Evolutionary conservation across 305 asterid species (phyloP).

Genomic region (Vinca major): DNA sequence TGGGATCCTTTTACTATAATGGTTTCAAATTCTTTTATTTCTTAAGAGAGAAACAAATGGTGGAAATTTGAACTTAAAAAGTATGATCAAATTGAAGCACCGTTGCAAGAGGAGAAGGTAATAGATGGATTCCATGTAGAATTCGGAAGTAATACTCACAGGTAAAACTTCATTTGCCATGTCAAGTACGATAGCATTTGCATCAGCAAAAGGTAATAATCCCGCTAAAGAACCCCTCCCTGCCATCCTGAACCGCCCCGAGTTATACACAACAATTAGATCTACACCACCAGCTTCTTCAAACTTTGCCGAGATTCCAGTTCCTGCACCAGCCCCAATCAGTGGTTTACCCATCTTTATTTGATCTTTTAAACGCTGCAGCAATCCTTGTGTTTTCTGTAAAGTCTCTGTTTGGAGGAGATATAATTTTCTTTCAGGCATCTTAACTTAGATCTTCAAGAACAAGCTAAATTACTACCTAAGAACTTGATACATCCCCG

Average conservation of each 20-base stretch:
- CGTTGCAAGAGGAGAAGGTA: neutral
- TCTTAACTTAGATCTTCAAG: conserved; percentile 10
- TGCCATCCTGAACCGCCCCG: conserved; percentile 98
- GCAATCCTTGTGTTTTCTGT: conserved; percentile 43
- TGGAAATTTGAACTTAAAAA: neutral
- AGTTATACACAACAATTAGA: conserved; percentile 80
- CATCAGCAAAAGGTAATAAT: conserved; percentile 93
- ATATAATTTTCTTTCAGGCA: conserved; percentile 6
- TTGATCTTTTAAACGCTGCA: conserved; percentile 55
- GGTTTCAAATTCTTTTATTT: neutral
- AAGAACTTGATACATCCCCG: neutral
- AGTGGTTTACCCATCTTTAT: conserved; percentile 67
- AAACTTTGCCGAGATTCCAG: conserved; percentile 97
- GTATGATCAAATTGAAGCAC: too few relatives aligned
- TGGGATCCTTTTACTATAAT: neutral
- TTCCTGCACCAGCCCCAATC: conserved; percentile 96
- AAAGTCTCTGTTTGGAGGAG: conserved; percentile 57
- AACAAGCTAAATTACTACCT: conserved; percentile 5
- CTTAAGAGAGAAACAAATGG: neutral
- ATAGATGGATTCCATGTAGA: neutral
- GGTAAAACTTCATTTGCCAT: conserved; percentile 98
- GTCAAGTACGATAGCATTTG: conserved; percentile 86
- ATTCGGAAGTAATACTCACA: conserved; percentile 33
- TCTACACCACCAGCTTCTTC: conserved; percentile 98
- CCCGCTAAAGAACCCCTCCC: conserved; percentile 99